Percentiles rank a stretch among this genome's conserved stretches.
phyloP scores from a whole-genome alignment of 208 protist genomes.

The Phytomonas serpens region DNA sequence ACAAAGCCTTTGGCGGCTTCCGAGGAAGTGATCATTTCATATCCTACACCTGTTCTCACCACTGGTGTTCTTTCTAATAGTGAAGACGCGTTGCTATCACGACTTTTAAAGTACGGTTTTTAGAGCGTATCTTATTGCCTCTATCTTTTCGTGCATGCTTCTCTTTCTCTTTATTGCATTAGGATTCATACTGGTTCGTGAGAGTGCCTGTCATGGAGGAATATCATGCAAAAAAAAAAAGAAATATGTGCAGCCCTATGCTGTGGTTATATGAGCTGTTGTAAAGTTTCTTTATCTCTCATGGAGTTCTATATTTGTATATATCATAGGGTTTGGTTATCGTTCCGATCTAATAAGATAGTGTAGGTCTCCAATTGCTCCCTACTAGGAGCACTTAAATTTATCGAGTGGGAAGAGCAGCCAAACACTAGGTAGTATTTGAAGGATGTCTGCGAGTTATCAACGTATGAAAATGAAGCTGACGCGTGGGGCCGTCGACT shows the following conservation, averaged over 20 bases:
- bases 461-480: constrained; percentile 66
- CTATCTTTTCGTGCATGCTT: background rate
- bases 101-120: constrained; percentile 65
- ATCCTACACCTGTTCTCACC: constrained; percentile 28
- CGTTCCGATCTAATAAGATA: background rate
- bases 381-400: background rate
- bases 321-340: background rate
- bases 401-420: background rate
- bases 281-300: constrained; percentile 5
- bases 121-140: constrained; percentile 15
- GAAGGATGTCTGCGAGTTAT: constrained; percentile 59
- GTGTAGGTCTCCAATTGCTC: background rate
- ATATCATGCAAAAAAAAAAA: background rate
- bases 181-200: background rate
- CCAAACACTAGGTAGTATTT: background rate
- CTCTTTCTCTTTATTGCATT: background rate
- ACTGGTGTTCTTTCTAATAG: constrained; percentile 29
- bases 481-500: constrained; percentile 43
- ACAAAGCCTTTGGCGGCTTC: constrained; percentile 34
- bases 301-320: constrained; percentile 8
- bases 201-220: background rate
- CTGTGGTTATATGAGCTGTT: background rate
- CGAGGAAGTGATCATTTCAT: constrained; percentile 71
- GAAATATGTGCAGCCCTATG: background rate
- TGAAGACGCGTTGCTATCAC: constrained; percentile 40